Percentiles rank a stretch among this genome's conserved stretches.
Evolutionary conservation across 169 alveolate species (phyloP).

Genomic region (Babesia ovata): DNA sequence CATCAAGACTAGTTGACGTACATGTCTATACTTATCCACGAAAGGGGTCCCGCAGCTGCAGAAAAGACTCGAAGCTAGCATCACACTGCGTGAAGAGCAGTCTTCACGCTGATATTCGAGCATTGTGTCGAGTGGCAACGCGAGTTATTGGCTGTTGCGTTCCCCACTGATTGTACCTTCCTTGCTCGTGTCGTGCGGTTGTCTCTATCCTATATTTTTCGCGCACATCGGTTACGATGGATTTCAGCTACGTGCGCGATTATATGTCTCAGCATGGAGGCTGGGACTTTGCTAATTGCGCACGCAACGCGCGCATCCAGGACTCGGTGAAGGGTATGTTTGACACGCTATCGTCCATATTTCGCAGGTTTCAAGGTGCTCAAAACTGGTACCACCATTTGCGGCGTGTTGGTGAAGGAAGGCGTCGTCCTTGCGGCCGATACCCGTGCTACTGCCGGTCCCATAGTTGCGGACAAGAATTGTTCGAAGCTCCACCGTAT

Average conservation of each 20-base stretch:
- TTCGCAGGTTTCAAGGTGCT: constrained; percentile 57
- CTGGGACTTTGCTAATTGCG: constrained; percentile 64
- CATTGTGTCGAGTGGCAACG: constrained; percentile 23
- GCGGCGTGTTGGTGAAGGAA: constrained; percentile 92
- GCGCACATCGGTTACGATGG: constrained; percentile 24
- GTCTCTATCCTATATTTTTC: background rate
- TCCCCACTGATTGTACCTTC: constrained; percentile 25
- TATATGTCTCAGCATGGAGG: constrained; percentile 69
- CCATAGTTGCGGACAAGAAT: constrained; percentile 96
- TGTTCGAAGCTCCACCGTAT: constrained; percentile 94
- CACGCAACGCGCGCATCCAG: constrained; percentile 63
- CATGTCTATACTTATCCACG: constrained; percentile 41
- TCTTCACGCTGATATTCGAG: constrained; percentile 37
- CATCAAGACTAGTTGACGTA: background rate
- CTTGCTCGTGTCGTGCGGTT: background rate
- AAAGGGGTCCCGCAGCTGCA: constrained; percentile 64
- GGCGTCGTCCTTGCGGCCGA: constrained; percentile 99
- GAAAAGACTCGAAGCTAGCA: constrained; percentile 40
- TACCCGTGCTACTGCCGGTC: constrained; percentile 97
- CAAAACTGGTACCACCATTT: constrained; percentile 97
- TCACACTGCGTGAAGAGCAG: constrained; percentile 23
- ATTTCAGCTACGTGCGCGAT: constrained; percentile 57
- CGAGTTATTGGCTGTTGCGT: background rate
- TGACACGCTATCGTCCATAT: background rate
- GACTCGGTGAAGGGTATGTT: constrained; percentile 50